Evolutionary conservation across 352 stramenopile genomes (phyloP), one percentile per base, ranked within the genome.

Genomic region (Plasmopara muralis): DNA sequence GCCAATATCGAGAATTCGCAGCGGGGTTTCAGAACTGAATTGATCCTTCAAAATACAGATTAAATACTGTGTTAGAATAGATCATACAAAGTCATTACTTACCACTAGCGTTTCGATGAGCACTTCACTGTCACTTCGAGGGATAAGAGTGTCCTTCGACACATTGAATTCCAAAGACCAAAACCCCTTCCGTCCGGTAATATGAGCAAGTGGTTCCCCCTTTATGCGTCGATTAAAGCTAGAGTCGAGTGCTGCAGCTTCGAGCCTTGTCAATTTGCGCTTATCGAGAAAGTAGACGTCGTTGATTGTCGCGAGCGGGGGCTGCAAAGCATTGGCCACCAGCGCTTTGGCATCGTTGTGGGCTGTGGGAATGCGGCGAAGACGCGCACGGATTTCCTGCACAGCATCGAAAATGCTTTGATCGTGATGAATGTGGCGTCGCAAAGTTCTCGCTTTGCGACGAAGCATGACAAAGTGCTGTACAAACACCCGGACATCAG

Each of bases 71-170:
- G 3, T 9, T 6, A 12, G 1, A 8, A 25, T 25, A 25, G 20
- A 25, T 25, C 3, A 30, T 35, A 37, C 38, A 33, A 20, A 7
- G 9, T 14, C n/a, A 20, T 35, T 35, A 55, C 70, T 43, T 51
- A 89, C 78, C 53, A 68, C 42, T 6, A 90, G 59, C 33, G 75
- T 78, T 25, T 93, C 79, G 52, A 93, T 77, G 6, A 93, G 72
- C 16, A 87, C 66, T 65, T 93, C 82, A 43, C 77, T 90, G 49
- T 93, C 82, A 33, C 68, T 83, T n/a, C 82, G 77, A 31, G 82
- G 82, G 48, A 93, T 90, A 31, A 93, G 71, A 25, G 79, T 90
- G 15, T 82, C 69, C 0, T 40, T 60, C 0, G 74, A 69, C 14
- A 90, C 76, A 28, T 31, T 12, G 29, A 90, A 79, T 3, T 67